A percentile compares a stretch with the other conserved stretches of the same genome.
phyloP scores from a whole-genome alignment of 1,284 basidiomycete species.

The Vanrija pseudolonga region DNA sequence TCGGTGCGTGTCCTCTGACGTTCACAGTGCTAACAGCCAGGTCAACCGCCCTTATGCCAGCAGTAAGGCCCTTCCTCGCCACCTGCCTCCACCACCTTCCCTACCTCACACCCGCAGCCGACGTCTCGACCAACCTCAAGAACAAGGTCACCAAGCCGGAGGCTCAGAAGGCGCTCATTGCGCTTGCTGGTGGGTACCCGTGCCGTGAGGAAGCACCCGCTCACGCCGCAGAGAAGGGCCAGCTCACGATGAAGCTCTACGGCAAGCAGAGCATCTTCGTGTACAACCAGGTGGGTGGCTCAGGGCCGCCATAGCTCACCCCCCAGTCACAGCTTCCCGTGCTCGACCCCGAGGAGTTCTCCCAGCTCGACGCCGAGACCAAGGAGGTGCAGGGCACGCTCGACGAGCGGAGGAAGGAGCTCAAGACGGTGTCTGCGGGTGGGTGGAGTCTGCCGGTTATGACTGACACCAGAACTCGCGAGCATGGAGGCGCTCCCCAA shows the following conservation, averaged over 20 bases:
- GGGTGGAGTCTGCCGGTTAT: constrained; percentile 25
- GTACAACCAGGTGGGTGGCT: constrained; percentile 42
- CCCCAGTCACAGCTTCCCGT: constrained; percentile 8
- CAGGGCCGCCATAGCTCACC: not conserved
- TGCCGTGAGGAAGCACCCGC: not conserved
- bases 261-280: constrained; percentile 66
- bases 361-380: constrained; percentile 51
- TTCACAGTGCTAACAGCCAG: constrained; percentile 12
- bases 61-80: constrained; percentile 31
- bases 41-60: constrained; percentile 42
- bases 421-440: constrained; percentile 59
- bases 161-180: constrained; percentile 70
- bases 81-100: not conserved
- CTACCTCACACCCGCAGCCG: constrained; percentile 54
- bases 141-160: constrained; percentile 74
- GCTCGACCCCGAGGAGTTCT: not conserved
- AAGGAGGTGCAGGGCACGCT: constrained; percentile 59
- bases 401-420: constrained; percentile 60
- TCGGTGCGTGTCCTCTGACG: constrained; percentile 21
- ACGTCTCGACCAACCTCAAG: constrained; percentile 81
- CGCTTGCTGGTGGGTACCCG: constrained; percentile 61
- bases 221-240: constrained; percentile 33
- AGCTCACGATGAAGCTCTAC: constrained; percentile 48
- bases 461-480: constrained; percentile 56
- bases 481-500: constrained; percentile 63